Percentiles rank a stretch among this genome's conserved stretches.
phyloP scores from a whole-genome alignment of 2,329 filamentous ascomycete genomes.

The Elsinoe arachidis region DNA sequence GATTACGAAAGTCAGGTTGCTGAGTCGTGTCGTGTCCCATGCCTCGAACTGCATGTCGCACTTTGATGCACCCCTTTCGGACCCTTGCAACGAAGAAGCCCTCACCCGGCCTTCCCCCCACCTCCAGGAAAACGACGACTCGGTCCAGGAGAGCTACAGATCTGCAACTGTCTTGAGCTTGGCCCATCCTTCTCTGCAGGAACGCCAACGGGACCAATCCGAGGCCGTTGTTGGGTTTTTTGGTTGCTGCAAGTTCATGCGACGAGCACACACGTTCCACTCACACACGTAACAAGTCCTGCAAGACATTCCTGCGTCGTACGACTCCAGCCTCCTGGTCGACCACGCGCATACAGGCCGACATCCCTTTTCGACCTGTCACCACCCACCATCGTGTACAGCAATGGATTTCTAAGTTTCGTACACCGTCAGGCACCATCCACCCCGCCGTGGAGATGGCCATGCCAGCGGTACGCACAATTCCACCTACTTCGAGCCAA shows the following conservation, averaged over 20 bases:
- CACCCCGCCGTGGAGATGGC: conserved; percentile 3
- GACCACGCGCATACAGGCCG: neutral
- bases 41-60: neutral
- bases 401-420: neutral
- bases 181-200: conserved; percentile 10
- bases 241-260: conserved; percentile 2
- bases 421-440: neutral
- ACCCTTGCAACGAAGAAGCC: neutral
- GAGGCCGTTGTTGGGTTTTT: neutral
- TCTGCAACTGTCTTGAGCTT: conserved; percentile 7
- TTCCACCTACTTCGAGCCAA: neutral
- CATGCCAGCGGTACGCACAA: neutral
- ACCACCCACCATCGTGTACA: neutral
- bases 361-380: neutral
- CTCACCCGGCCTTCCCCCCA: neutral
- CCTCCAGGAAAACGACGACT: neutral
- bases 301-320: neutral
- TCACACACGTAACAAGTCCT: neutral
- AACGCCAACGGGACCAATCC: conserved; percentile 1
- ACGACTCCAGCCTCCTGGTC: conserved; percentile 1
- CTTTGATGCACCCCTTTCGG: neutral
- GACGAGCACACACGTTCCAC: conserved; percentile 5
- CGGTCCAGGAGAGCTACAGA: neutral
- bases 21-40: neutral
- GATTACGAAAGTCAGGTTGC: too few relatives aligned